Base-by-base conservation (phyloP, 371 early-diverging fungal species). In the Mucor mucedo region DNA sequence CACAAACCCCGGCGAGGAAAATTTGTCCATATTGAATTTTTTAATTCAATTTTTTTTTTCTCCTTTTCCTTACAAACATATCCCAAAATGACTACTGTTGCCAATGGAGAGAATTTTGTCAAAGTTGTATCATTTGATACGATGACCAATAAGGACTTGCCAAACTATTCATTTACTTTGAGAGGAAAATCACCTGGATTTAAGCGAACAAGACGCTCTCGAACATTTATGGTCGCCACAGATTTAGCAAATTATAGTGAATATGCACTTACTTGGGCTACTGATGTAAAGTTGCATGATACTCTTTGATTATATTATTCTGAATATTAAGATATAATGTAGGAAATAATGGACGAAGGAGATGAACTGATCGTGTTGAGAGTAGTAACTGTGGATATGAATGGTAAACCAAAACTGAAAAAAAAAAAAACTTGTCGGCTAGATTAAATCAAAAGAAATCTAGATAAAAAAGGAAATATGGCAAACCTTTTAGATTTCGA, bases 181-280 rank as follows among this genome's bases (percentile, higher is more conserved):
- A 76, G 83, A 66, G 75, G 75, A 11, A 87, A 83, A 66, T 78
- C 84, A 4, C 73, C 77, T 1, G 74, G 68, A 13, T 85, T 78
- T 66, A 76, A 76, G 39, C 73, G 82, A 11, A 74, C 78, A 11
- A 76, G 82, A 52, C 70, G 76, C 3, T 76, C 79, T 39, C 73
- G 87, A 50, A 83, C 83, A 7, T 87, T 87, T 58, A 72, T 87
- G 71, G 82, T 87, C 0, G 87, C 85, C 5, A 87, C 83, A 3
- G 87, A 87, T 64, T 62, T 83, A 45, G 82, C 82, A 30, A 82
- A 82, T 38, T 83, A 87, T 49, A 82, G 82, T n/a, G 87, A 84
- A 47, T 80, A 84, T 70, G 87, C 87, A 32, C 62, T 87, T 11
- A 70, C 75, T n/a, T 87, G 82, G 82, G 77, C 82, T 27, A 83